Evolutionary conservation across 495 filamentous ascomycete genomes (phyloP).

Genomic region (Margaritispora aquatica): DNA sequence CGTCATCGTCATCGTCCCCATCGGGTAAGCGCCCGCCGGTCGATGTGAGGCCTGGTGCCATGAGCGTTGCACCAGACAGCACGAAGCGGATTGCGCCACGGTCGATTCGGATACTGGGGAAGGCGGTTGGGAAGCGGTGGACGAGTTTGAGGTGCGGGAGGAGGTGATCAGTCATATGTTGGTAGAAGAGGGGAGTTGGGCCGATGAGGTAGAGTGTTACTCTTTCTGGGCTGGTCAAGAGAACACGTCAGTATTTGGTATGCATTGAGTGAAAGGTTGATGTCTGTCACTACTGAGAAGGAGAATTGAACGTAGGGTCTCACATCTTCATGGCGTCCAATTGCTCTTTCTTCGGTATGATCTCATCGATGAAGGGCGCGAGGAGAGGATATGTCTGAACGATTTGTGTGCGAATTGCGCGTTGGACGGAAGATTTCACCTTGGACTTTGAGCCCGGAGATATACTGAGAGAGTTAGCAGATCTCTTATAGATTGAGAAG

Average conservation of each 20-base stretch:
- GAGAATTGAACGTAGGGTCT: constrained; percentile 7
- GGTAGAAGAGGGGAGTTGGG: constrained; percentile 76
- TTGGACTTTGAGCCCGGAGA: constrained; percentile 78
- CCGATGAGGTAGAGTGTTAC: constrained; percentile 80
- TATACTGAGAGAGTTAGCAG: constrained; percentile 44
- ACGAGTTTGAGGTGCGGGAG: constrained; percentile 77
- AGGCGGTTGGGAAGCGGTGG: constrained; percentile 63
- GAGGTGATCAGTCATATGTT: constrained; percentile 71
- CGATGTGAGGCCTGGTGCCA: constrained; percentile 88
- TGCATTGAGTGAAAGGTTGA: too few relatives aligned
- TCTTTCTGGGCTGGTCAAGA: constrained; percentile 61
- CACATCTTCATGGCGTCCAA: constrained; percentile 84
- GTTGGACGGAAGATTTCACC: constrained; percentile 94
- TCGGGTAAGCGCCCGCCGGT: constrained; percentile 71
- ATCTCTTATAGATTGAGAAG: background rate
- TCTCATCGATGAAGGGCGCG: constrained; percentile 83
- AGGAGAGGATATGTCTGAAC: constrained; percentile 81
- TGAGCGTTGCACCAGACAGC: constrained; percentile 82
- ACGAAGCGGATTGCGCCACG: constrained; percentile 97
- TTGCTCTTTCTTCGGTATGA: constrained; percentile 93
- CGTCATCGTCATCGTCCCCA: constrained; percentile 33
- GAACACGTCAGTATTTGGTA: constrained; percentile 4
- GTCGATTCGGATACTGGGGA: constrained; percentile 69
- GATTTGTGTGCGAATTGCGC: constrained; percentile 73
- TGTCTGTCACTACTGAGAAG: too few relatives aligned